phyloP scores from a whole-genome alignment of 805 yeast genomes.

The Saccharomycopsis sp. region DNA sequence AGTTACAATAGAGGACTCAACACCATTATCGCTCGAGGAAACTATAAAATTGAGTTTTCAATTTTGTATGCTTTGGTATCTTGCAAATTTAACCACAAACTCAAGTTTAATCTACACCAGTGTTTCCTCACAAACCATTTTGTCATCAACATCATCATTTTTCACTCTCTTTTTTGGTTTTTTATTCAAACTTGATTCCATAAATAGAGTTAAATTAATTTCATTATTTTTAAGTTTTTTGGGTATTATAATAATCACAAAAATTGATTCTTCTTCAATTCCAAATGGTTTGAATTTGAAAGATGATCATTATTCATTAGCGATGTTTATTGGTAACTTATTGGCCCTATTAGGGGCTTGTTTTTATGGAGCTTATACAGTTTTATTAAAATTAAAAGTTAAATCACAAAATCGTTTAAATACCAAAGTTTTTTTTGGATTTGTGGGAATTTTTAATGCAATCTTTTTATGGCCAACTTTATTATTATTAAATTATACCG shows the following conservation, averaged over 20 bases:
- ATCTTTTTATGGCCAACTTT: constrained; percentile 76
- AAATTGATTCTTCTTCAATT: constrained; percentile 37
- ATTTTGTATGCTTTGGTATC: constrained; percentile 83
- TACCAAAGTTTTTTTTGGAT: constrained; percentile 86
- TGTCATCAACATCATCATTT: constrained; percentile 86
- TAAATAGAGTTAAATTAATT: constrained; percentile 51
- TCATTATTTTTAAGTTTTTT: constrained; percentile 64
- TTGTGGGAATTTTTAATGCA: constrained; percentile 79
- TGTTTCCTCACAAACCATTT: constrained; percentile 88
- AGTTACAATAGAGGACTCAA: too few species aligned
- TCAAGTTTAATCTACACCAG: constrained; percentile 81
- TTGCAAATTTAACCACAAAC: constrained; percentile 82
- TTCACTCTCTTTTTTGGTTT: constrained; percentile 83
- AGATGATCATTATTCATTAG: neutral
- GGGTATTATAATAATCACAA: constrained; percentile 76
- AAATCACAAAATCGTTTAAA: constrained; percentile 66
- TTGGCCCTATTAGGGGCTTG: constrained; percentile 79
- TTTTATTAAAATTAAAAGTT: constrained; percentile 64
- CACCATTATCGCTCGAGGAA: constrained; percentile 21
- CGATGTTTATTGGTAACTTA: constrained; percentile 54
- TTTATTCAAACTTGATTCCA: constrained; percentile 55
- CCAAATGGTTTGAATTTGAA: constrained; percentile 6
- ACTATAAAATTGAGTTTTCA: constrained; percentile 69
- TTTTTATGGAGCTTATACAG: constrained; percentile 87
- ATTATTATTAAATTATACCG: constrained; percentile 48